Evolutionary conservation across 768 basidiomycete genomes (phyloP), one percentile per base, ranked within the genome.

Genomic region (Suillus brevipes): DNA sequence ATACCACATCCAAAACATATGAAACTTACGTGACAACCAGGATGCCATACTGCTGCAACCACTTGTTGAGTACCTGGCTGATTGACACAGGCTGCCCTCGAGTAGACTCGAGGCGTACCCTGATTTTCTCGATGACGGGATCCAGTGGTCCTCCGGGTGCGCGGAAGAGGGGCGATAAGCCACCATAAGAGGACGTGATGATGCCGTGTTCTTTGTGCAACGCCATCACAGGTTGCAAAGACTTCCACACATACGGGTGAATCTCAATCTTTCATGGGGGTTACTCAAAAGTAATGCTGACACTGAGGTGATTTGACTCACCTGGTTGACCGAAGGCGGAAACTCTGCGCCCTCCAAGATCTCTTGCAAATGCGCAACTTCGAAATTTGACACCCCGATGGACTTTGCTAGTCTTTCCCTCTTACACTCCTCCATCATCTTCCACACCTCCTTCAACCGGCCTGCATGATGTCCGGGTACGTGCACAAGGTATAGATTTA

Each of bases 331-430:
- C 1, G 85, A 87, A 4, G 90, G 91, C 43, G 81, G 84, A 68
- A 88, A 75, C 42, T 76, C 79, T 1, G 87, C 86, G 0, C 74
- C 71, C 68, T 83, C 83, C 61, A 87, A 61, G 4, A 91, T 66
- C 4, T 73, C 73, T 69, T 89, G 78, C 20, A 92, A 78, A 57
- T 87, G 75, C 1, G 79, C 72, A 38, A 89, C 66, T 5, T 71
- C 72, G 73, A 88, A 91, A 75, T 92, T 92, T 77, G 86, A 87
- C 62, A 92, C 88, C 20, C 90, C 90, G 61, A 90, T 89, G 72
- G 31, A 65, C 65, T 52, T 82, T 2, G 79, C 69, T 2, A 80
- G 68, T 0, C 80, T 78, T 12, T 77, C 78, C 42, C 83, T 76
- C 69, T 83, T 81, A 34, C 87, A 75, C 38, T 79, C 77, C 69